Base-by-base conservation (phyloP, 2,329 filamentous ascomycete species). In the Colletotrichum limetticola region DNA sequence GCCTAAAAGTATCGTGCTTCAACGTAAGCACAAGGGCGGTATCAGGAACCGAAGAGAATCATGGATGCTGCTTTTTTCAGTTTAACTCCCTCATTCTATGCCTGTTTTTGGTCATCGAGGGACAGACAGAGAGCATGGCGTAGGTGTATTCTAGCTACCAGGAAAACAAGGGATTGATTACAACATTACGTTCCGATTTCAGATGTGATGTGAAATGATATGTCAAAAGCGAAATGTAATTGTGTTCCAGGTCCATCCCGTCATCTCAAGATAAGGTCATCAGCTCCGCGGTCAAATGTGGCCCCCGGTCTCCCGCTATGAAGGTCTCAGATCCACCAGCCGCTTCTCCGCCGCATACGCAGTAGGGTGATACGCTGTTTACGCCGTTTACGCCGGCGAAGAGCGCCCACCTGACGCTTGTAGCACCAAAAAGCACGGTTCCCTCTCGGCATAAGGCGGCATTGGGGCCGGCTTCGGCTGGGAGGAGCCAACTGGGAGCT, bases 361-460 rank as follows among this genome's bases (percentile, higher is more conserved):
- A 35, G 32, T 35, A 53, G 22, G 35, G 19, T 66, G 66, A 71
- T 49, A 66, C 71, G 66, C 66, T 58, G 56, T 65, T 73, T 73
- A 73, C 71, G 71, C 71, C 52, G 58, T 62, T 68, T 68, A 72
- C 66, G 66, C 52, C 42, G 12, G 28, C 35, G 30, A 16, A 58
- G 53, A 59, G 62, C 56, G 55, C 42, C 53, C 53, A 24, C 61
- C 53, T 66, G 35, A 59, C 37, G 61, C 62, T 56, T 46, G 62
- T 46, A 19, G 30, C 42, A 46, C 42, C 56, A 22, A 42, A 42
- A 42, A 30, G 57, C 55, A 60, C 68, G 64, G 68, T 58, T 63
- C 37, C 57, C 62, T 49, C 64, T 75, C 74, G 74, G 74, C 74
- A 72, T 72, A 28, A 57, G 55, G 57, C 75, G 75, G 75, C 74